Conservation (phyloP, 768 basidiomycete species). For the Leccinum sublutescens region DNA sequence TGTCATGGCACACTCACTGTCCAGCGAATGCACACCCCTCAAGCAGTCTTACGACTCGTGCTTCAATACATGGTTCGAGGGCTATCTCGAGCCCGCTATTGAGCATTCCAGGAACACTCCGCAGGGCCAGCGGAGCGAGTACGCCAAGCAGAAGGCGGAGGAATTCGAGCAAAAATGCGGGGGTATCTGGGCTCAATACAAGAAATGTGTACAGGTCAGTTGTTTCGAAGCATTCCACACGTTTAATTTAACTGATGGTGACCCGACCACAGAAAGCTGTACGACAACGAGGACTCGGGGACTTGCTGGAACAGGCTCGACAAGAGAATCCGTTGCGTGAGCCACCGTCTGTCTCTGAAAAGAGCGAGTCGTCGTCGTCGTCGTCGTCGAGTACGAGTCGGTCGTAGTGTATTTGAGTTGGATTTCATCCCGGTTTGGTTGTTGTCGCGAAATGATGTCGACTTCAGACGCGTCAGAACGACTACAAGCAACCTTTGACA, state of each 20-base stretch:
- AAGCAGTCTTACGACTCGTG: constrained; percentile 91
- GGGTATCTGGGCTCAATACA: constrained; percentile 76
- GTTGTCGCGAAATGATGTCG: constrained; percentile 19
- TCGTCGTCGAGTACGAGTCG: constrained; percentile 11
- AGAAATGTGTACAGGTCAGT: constrained; percentile 78
- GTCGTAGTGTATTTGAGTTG: constrained; percentile 1
- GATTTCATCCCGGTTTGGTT: background rate
- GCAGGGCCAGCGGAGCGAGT: constrained; percentile 49
- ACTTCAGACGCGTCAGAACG: constrained; percentile 23
- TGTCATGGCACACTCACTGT: constrained; percentile 76
- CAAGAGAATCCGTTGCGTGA: constrained; percentile 75
- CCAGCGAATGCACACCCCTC: constrained; percentile 82
- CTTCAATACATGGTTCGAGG: constrained; percentile 98
- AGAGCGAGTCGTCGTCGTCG: background rate
- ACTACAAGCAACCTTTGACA: constrained; percentile 29
- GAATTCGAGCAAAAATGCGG: constrained; percentile 90
- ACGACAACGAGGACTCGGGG: constrained; percentile 72
- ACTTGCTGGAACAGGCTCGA: constrained; percentile 74
- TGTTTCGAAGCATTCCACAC: background rate
- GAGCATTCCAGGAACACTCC: constrained; percentile 38
- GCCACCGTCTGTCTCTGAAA: constrained; percentile 38
- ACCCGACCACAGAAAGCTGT: constrained; percentile 61
- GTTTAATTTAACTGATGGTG: background rate
- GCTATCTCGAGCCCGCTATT: constrained; percentile 85
- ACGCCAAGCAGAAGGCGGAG: constrained; percentile 76